Percentiles rank a stretch among this genome's conserved stretches.
Conservation (phyloP, 2,329 filamentous ascomycete species). For the Alternaria postmessia region DNA sequence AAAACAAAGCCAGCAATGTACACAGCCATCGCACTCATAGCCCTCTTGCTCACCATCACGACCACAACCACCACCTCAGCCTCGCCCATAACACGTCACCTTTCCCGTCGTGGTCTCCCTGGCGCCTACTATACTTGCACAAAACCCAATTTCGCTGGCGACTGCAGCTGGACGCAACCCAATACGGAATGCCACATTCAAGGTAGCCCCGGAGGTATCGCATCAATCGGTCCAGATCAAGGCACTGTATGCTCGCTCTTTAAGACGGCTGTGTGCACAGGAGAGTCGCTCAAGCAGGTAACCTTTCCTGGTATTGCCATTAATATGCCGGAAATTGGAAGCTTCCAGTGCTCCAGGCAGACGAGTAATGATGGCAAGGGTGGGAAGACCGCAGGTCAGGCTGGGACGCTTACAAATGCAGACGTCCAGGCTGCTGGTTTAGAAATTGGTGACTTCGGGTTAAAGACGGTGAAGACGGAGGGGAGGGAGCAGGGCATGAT, state of each 20-base stretch:
- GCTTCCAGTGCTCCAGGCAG: conserved; percentile 36
- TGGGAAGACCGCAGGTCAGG: conserved; percentile 4
- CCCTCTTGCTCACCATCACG: conserved; percentile 15
- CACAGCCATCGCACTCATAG: conserved; percentile 15
- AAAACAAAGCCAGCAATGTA: conserved; percentile 10
- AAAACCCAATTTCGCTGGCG: conserved; percentile 34
- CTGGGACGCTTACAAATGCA: conserved; percentile 20
- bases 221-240: conserved; percentile 45
- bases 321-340: conserved; percentile 32
- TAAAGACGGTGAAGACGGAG: conserved; percentile 27
- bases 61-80: conserved; percentile 17
- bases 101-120: conserved; percentile 43
- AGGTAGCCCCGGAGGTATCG: conserved; percentile 30
- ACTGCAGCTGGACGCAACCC: conserved; percentile 41
- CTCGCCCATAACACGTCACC: conserved; percentile 8
- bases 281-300: conserved; percentile 25
- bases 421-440: conserved; percentile 34
- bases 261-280: conserved; percentile 31
- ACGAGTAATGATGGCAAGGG: not conserved
- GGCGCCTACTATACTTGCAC: conserved; percentile 48
- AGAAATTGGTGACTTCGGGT: conserved; percentile 30
- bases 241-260: conserved; percentile 41
- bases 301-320: conserved; percentile 36
- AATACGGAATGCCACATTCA: conserved; percentile 34
- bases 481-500: conserved; percentile 45